phyloP scores from a whole-genome alignment of 106 monocot species.

The Amphibolis antarctica region DNA sequence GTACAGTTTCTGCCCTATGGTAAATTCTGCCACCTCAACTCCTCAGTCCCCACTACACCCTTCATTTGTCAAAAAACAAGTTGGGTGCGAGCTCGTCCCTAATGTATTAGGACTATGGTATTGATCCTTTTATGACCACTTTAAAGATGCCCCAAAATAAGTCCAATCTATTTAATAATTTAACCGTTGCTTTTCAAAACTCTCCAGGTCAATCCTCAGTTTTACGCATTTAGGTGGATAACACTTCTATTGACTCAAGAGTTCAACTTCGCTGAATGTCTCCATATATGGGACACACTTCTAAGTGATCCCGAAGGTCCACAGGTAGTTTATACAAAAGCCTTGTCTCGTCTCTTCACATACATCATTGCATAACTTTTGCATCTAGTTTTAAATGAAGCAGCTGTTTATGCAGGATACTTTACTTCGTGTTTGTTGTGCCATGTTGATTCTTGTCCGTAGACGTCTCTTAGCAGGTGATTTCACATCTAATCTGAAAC shows the following conservation, averaged over 20 bases:
- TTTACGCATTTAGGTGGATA: slow-evolving; percentile 78
- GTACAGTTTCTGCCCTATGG: too few relatives aligned
- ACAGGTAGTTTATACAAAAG: slow-evolving; percentile 24
- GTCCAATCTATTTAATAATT: too few relatives aligned
- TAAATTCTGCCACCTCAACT: too few relatives aligned
- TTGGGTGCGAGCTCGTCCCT: too few relatives aligned
- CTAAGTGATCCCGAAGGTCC: slow-evolving; percentile 65
- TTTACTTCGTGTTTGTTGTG: slow-evolving; percentile 58
- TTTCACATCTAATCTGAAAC: slow-evolving; percentile 58
- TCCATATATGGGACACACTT: slow-evolving; percentile 72
- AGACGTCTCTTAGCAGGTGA: slow-evolving; percentile 46
- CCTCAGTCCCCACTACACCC: too few relatives aligned
- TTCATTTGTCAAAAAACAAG: too few relatives aligned
- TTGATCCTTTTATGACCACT: too few relatives aligned
- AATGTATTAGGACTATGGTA: too few relatives aligned
- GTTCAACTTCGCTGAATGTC: slow-evolving; percentile 58
- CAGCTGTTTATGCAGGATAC: slow-evolving; percentile 39
- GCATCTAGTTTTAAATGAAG: neutral
- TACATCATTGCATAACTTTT: neutral
- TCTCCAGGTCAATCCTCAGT: slow-evolving; percentile 61
- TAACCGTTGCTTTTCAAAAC: neutral
- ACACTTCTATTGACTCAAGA: slow-evolving; percentile 31
- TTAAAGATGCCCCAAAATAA: too few relatives aligned
- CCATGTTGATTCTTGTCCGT: slow-evolving; percentile 24
- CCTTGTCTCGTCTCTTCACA: neutral